A percentile compares a stretch with the other conserved stretches of the same genome.
These are phyloP conservation scores for Myxozyma kluyveri DNA, from an alignment of 805 yeast species.

Conservation along the genomic window DNA sequence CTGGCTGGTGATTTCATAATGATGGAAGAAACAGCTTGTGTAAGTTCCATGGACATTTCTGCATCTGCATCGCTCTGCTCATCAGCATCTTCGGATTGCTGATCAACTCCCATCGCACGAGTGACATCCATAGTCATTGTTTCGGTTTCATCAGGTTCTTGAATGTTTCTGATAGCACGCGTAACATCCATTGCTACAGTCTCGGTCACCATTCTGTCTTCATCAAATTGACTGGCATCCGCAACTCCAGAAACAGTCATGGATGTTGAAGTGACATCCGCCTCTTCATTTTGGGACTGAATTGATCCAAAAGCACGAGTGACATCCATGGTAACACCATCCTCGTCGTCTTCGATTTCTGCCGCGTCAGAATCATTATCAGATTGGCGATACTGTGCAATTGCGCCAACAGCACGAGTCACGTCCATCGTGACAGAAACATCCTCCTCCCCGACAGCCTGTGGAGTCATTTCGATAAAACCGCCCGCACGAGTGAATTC, in stretches of 20 bases:
- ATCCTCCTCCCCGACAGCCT: not conserved
- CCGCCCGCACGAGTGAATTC: conserved; percentile 25
- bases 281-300: not conserved
- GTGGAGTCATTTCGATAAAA: not conserved
- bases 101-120: conserved; percentile 25
- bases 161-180: not conserved
- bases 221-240: no score
- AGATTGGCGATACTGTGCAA: no score
- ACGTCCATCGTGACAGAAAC: conserved; percentile 22
- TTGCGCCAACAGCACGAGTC: conserved; percentile 19
- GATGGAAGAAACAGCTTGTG: not conserved
- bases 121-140: conserved; percentile 28
- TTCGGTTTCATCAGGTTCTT: conserved; percentile 12
- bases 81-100: not conserved
- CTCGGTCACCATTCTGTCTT: no score
- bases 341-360: not conserved
- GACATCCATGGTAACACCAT: conserved; percentile 14
- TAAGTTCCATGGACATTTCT: conserved; percentile 7
- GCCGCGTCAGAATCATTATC: no score
- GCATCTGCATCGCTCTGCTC: not conserved
- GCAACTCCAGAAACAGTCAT: conserved; percentile 7
- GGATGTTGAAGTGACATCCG: not conserved
- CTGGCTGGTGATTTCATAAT: not conserved
- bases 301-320: conserved; percentile 15
- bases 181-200: no score